Evolutionary conservation across 75 land plant genomes (phyloP).

Genomic region (Cupressus sempervirens): DNA sequence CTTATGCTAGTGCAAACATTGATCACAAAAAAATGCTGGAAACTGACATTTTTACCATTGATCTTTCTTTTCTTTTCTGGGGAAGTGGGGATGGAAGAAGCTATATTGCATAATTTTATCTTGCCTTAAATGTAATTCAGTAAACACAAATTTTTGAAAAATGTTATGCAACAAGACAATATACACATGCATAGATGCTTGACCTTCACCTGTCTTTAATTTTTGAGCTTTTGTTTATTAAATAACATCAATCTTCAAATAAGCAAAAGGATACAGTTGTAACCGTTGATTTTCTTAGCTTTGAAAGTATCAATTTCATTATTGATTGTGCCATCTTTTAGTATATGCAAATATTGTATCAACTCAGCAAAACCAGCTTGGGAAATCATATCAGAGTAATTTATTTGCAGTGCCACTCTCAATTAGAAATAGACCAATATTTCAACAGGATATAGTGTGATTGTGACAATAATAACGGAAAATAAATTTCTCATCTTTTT

Average conservation of each 20-base stretch:
- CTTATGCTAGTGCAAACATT: background rate
- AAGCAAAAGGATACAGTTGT: background rate
- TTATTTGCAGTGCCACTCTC: background rate
- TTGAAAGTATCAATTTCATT: background rate
- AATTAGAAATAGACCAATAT: background rate
- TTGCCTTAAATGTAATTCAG: background rate
- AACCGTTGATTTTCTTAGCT: background rate
- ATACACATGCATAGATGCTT: background rate
- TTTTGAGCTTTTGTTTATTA: background rate
- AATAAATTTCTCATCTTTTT: background rate
- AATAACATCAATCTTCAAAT: background rate
- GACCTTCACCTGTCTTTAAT: background rate
- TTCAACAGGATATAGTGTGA: background rate
- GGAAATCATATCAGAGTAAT: background rate
- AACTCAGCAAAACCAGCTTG: background rate
- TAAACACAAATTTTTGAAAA: background rate
- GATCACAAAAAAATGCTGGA: background rate
- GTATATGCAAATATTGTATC: background rate
- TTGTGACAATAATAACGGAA: background rate
- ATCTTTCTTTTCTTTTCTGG: background rate
- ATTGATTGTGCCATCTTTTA: background rate
- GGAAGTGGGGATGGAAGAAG: background rate
- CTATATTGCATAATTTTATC: background rate
- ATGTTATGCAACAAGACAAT: background rate
- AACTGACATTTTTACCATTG: background rate